These are phyloP conservation scores for Verticillium dahliae DNA, from an alignment of 2,329 filamentous ascomycete species.

Conservation along the genomic window DNA sequence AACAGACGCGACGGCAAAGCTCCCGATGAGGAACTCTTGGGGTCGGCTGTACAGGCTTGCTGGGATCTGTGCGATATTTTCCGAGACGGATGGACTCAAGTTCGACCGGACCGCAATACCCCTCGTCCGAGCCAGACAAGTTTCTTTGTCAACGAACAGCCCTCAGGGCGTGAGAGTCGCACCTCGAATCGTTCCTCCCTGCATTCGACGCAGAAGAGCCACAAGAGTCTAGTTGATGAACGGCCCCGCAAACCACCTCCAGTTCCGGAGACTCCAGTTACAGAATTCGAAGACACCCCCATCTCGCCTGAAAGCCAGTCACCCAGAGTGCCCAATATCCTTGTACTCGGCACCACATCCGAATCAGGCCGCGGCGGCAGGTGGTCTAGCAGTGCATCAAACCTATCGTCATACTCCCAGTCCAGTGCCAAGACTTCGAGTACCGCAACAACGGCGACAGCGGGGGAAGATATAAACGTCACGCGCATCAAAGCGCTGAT, in stretches of 20 bases:
- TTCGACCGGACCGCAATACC: slow-evolving; percentile 78
- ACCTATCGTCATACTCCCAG: slow-evolving; percentile 73
- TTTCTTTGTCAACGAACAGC: slow-evolving; percentile 50
- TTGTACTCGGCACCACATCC: slow-evolving; percentile 69
- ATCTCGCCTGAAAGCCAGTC: slow-evolving; percentile 74
- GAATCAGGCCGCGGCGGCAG: slow-evolving; percentile 55
- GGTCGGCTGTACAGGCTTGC: slow-evolving; percentile 84
- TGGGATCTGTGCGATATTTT: slow-evolving; percentile 95
- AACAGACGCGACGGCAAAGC: slow-evolving; percentile 66
- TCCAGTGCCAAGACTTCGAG: slow-evolving; percentile 59
- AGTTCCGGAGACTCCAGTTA: slow-evolving; percentile 85
- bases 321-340: slow-evolving; percentile 75
- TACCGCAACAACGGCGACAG: slow-evolving; percentile 64
- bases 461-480: slow-evolving; percentile 69
- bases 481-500: slow-evolving; percentile 72
- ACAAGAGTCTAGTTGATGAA: slow-evolving; percentile 43
- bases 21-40: slow-evolving; percentile 76
- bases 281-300: slow-evolving; percentile 87
- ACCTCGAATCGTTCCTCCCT: slow-evolving; percentile 44
- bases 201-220: slow-evolving; percentile 46
- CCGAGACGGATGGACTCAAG: slow-evolving; percentile 83
- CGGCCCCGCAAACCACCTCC: slow-evolving; percentile 35
- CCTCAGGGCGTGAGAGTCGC: slow-evolving; percentile 39
- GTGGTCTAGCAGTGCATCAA: slow-evolving; percentile 79
- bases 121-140: slow-evolving; percentile 73